Percentiles rank a stretch among this genome's conserved stretches.
These are phyloP conservation scores for Ulota crispa DNA, from an alignment of 225 moss, liverwort and hornwort genomes.

Conservation along the genomic window DNA sequence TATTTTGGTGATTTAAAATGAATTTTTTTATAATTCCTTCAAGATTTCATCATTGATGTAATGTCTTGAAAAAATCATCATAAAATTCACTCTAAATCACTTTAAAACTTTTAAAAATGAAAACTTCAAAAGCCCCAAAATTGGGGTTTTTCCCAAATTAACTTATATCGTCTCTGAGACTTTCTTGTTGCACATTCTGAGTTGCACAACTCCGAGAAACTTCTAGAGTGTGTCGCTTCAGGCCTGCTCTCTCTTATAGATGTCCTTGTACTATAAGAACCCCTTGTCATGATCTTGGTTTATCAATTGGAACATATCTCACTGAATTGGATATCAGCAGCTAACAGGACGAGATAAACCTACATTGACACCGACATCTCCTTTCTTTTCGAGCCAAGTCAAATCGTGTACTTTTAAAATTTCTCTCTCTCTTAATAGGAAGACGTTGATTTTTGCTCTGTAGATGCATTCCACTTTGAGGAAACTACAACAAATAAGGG, in stretches of 20 bases:
- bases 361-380: neutral
- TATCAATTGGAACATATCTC: neutral
- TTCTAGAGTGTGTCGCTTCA: neutral
- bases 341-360: neutral
- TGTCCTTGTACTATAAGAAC: neutral
- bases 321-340: neutral
- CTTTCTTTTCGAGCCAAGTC: neutral
- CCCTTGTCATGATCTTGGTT: neutral
- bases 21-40: too few relatives aligned
- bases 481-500: too few relatives aligned
- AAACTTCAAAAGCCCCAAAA: too few relatives aligned
- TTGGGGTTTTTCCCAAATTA: too few relatives aligned
- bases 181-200: neutral
- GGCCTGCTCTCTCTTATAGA: neutral
- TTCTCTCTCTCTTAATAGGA: neutral
- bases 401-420: neutral
- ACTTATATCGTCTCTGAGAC: too few relatives aligned
- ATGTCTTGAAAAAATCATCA: too few relatives aligned
- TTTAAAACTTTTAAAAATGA: too few relatives aligned
- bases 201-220: neutral
- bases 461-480: neutral
- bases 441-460: neutral
- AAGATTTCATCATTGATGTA: too few relatives aligned
- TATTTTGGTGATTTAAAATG: too few relatives aligned
- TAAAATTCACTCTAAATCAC: too few relatives aligned